These are phyloP conservation scores for Gymnopus androsaceus DNA, from an alignment of 1,284 basidiomycete genomes.

Conservation along the genomic window DNA sequence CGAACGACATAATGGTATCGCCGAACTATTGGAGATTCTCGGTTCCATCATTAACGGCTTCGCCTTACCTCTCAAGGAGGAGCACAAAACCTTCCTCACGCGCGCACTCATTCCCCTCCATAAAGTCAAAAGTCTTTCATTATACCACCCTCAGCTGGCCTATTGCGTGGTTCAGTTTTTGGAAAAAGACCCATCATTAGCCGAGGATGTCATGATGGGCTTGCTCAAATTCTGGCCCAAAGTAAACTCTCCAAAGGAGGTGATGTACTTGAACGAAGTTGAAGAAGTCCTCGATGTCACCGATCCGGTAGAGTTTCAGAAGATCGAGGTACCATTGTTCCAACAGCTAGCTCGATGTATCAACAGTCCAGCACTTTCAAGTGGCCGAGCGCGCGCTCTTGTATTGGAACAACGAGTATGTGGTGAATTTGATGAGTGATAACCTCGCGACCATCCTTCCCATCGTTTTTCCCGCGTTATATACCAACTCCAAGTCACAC, in stretches of 20 bases:
- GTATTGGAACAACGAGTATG: conserved; percentile 99
- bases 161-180: conserved; percentile 99
- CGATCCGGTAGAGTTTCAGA: conserved; percentile 94
- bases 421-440: conserved; percentile 98
- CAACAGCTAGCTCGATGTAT: conserved; percentile 95
- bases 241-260: conserved; percentile 99
- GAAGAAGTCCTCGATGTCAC: conserved; percentile 99
- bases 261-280: conserved; percentile 99
- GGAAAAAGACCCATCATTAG: conserved; percentile 92
- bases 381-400: conserved; percentile 92
- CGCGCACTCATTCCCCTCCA: conserved; percentile 96
- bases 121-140: conserved; percentile 95
- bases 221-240: conserved; percentile 98
- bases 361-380: conserved; percentile 99
- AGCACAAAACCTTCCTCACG: conserved; percentile 98
- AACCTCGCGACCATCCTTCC: conserved; percentile 90
- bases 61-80: conserved; percentile 96
- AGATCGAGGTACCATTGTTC: conserved; percentile 94
- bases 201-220: conserved; percentile 95
- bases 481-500: conserved; percentile 95
- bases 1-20: conserved; percentile 98
- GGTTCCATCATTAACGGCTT: conserved; percentile 99
- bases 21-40: conserved; percentile 96
- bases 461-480: conserved; percentile 97
- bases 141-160: conserved; percentile 98